These are phyloP conservation scores for Periglandula ipomoeae DNA, from an alignment of 2,329 filamentous ascomycete genomes.

Conservation along the genomic window DNA sequence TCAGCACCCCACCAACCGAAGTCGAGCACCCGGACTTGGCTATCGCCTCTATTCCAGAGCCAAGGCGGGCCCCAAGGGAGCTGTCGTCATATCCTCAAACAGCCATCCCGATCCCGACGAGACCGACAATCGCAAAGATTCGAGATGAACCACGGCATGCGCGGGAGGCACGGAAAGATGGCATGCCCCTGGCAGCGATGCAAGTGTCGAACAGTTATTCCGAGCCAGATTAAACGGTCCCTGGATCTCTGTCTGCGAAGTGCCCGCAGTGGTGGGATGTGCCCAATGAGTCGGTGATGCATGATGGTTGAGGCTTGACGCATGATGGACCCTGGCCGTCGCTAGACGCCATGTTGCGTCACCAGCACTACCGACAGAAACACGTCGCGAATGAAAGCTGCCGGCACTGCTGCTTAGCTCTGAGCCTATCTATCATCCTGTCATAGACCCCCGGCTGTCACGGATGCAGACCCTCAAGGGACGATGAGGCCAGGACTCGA, in stretches of 20 bases:
- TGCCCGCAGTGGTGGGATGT: constrained; percentile 5
- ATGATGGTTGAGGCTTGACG: not conserved
- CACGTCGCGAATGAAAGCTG: not conserved
- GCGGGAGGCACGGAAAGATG: not conserved
- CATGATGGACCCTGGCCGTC: not conserved
- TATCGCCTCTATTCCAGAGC: no score
- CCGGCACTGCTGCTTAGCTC: not conserved
- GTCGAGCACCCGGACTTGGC: no score
- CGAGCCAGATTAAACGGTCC: not conserved
- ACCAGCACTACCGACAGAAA: not conserved
- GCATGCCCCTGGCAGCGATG: not conserved
- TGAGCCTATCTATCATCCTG: no score
- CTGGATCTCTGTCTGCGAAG: not conserved
- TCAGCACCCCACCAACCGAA: no score
- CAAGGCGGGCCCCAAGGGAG: no score
- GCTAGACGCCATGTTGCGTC: not conserved
- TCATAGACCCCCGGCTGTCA: no score
- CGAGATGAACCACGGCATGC: no score
- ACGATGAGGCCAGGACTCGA: no score
- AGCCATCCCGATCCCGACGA: no score
- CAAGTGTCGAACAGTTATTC: not conserved
- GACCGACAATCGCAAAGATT: no score
- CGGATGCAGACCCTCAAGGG: no score
- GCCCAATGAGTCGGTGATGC: not conserved
- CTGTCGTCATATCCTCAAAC: no score